These are phyloP conservation scores for Thuidium tamariscinum DNA, from an alignment of 225 moss, liverwort and hornwort species.

Conservation along the genomic window DNA sequence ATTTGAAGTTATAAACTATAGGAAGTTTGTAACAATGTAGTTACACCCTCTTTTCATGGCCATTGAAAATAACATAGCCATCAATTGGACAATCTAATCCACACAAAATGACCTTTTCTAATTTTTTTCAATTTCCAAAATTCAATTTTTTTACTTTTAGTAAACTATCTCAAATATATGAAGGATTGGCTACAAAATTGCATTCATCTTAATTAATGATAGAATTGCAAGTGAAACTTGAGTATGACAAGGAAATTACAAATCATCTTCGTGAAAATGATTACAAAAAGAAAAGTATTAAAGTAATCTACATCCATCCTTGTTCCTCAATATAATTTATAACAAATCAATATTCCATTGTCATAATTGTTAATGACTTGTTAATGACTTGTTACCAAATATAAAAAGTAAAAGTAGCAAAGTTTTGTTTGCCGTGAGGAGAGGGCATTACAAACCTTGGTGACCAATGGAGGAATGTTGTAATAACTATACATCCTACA, in stretches of 20 bases:
- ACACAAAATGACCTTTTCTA: not conserved
- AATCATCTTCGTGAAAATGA: not conserved
- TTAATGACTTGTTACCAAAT: not conserved
- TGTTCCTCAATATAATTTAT: not conserved
- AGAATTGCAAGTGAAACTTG: not conserved
- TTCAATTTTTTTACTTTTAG: rapidly evolving
- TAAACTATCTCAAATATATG: too few relatives aligned
- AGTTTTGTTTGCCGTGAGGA: not conserved
- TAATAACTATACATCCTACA: not conserved
- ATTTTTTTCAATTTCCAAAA: not conserved
- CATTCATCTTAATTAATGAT: not conserved
- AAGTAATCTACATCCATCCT: too few relatives aligned
- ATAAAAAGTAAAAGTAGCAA: not conserved
- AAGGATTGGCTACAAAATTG: not conserved
- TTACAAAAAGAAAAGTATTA: rapidly evolving
- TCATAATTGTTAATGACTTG: not conserved
- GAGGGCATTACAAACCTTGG: not conserved
- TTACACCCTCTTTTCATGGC: too few relatives aligned
- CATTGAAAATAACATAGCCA: rapidly evolving
- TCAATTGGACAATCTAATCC: not conserved
- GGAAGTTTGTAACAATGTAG: too few relatives aligned
- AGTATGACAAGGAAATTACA: not conserved
- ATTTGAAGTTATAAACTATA: too few relatives aligned
- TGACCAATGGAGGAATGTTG: not conserved
- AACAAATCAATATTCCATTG: not conserved